A percentile compares a stretch with the other conserved stretches of the same genome.
Conservation (phyloP, 192 early-diverging fungal genomes). For the Spizellomyces punctatus region DNA sequence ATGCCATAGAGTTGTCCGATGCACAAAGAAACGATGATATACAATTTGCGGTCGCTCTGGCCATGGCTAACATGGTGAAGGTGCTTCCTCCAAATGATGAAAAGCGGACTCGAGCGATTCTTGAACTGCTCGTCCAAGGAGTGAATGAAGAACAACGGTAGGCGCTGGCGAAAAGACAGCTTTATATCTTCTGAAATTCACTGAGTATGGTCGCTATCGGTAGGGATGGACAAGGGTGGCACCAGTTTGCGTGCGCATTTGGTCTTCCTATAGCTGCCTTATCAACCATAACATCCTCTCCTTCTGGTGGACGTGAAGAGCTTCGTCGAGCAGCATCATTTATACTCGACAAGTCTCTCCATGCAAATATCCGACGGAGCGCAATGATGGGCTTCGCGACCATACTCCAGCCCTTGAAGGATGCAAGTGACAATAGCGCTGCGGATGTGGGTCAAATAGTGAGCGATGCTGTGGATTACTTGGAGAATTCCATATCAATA, state of each 20-base stretch:
- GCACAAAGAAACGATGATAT: constrained; percentile 20
- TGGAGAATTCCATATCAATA: neutral
- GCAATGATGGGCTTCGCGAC: constrained; percentile 10
- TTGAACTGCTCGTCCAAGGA: neutral
- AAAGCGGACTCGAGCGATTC: constrained; percentile 1
- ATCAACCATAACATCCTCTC: too few relatives aligned
- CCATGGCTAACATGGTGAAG: constrained; percentile 4
- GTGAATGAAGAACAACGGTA: neutral
- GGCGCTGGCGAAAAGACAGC: neutral
- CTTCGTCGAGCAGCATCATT: too few relatives aligned
- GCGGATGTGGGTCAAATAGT: neutral
- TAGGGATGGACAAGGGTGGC: constrained; percentile 12
- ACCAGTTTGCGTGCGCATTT: constrained; percentile 17
- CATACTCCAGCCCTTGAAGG: neutral
- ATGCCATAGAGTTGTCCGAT: neutral
- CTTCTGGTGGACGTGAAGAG: too few relatives aligned
- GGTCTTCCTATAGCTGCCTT: too few relatives aligned
- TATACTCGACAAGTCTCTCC: too few relatives aligned
- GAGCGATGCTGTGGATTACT: neutral
- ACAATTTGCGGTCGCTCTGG: constrained; percentile 21
- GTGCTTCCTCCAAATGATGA: constrained; percentile 21
- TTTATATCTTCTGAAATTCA: neutral
- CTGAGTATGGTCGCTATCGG: too few relatives aligned
- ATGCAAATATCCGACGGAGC: neutral
- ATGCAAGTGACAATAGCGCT: neutral